Percentiles rank a stretch among this genome's conserved stretches.
Evolutionary conservation across 805 yeast species (phyloP).

Genomic region (Lachancea waltii): DNA sequence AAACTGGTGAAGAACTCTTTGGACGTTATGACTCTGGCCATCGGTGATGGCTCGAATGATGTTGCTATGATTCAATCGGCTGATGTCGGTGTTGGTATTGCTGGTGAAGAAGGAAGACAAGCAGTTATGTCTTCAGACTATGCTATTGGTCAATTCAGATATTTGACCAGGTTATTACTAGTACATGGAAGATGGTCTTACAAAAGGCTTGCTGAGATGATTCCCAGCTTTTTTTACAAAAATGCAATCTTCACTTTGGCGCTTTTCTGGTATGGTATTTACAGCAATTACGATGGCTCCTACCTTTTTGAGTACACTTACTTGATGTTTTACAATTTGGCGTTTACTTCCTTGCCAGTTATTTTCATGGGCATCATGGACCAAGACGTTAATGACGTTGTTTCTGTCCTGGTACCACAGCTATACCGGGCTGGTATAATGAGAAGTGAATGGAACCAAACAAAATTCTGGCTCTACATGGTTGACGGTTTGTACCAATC

Average conservation of each 20-base stretch:
- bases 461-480: constrained; percentile 69
- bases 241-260: constrained; percentile 71
- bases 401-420: constrained; percentile 68
- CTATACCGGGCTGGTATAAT: constrained; percentile 67
- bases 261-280: constrained; percentile 75
- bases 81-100: constrained; percentile 82
- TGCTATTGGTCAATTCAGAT: constrained; percentile 79
- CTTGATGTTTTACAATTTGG: constrained; percentile 75
- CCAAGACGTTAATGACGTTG: constrained; percentile 68
- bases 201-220: constrained; percentile 75
- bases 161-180: constrained; percentile 53
- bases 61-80: constrained; percentile 91
- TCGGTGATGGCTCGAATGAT: constrained; percentile 87
- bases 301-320: constrained; percentile 73
- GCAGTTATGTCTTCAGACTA: constrained; percentile 86
- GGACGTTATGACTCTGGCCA: constrained; percentile 78
- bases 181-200: constrained; percentile 88
- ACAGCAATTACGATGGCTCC: constrained; percentile 69
- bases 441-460: constrained; percentile 62
- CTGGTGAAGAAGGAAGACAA: constrained; percentile 88
- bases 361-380: constrained; percentile 73
- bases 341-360: constrained; percentile 75
- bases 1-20: constrained; percentile 66
- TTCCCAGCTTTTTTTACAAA: constrained; percentile 74
- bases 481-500: constrained; percentile 74